Conservation (phyloP, 257 asterid genomes). For the Thymus mandschuricus region DNA sequence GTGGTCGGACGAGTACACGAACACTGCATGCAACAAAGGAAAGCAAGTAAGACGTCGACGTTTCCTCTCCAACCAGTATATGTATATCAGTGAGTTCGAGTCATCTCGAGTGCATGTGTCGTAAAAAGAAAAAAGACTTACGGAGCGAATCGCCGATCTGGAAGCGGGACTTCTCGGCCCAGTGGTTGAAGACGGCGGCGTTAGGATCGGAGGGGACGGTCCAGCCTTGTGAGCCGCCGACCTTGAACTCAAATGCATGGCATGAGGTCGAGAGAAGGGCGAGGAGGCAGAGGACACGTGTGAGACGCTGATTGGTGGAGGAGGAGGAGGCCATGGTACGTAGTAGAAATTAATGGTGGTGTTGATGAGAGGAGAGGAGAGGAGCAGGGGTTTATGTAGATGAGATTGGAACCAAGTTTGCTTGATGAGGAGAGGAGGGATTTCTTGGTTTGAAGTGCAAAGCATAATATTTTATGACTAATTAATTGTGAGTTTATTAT, state of each 20-base stretch:
- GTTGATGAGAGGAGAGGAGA: neutral
- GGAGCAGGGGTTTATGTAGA: constrained; percentile 48
- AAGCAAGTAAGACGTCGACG: too few species aligned
- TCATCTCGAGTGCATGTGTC: too few species aligned
- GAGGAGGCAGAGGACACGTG: constrained; percentile 38
- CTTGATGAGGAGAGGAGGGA: constrained; percentile 39
- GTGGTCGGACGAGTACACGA: constrained; percentile 50
- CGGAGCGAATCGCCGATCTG: constrained; percentile 56
- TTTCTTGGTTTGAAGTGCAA: constrained; percentile 49
- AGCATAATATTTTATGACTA: constrained; percentile 22
- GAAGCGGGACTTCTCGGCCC: constrained; percentile 59
- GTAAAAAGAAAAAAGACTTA: constrained; percentile 2
- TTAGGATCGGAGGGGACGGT: constrained; percentile 57
- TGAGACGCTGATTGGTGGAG: constrained; percentile 3
- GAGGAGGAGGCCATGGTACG: neutral
- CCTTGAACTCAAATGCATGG: constrained; percentile 56
- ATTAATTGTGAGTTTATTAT: too few species aligned
- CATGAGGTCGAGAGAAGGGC: constrained; percentile 39
- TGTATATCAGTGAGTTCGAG: too few species aligned
- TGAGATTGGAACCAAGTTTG: constrained; percentile 27
- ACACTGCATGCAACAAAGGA: constrained; percentile 48
- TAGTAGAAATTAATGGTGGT: neutral
- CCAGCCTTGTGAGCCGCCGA: constrained; percentile 82
- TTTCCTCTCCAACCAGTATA: too few species aligned
- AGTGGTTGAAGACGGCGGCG: constrained; percentile 45